Conservation (phyloP, 768 basidiomycete species). For the Boletus sp. region DNA sequence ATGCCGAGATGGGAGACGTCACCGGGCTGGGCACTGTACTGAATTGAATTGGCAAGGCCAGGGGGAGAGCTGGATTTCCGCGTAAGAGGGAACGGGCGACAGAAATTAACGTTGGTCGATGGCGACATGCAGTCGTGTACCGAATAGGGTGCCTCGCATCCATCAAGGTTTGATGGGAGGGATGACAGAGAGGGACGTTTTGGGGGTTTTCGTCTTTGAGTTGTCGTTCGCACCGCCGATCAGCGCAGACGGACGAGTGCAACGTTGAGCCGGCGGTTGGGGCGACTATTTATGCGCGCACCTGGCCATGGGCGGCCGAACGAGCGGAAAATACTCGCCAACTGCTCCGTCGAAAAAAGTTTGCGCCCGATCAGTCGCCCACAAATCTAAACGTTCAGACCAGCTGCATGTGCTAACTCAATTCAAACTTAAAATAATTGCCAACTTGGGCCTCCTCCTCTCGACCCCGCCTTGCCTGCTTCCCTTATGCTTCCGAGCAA, state of each 20-base stretch:
- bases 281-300: background rate
- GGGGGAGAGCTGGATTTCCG: background rate
- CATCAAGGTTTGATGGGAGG: slow-evolving; percentile 28
- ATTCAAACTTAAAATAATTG: slow-evolving; percentile 58
- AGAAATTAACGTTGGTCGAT: slow-evolving; percentile 21
- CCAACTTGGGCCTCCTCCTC: slow-evolving; percentile 20
- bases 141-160: slow-evolving; percentile 7
- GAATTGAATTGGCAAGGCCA: background rate
- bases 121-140: slow-evolving; percentile 1
- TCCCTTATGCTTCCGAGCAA: slow-evolving; percentile 22
- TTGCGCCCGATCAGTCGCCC: slow-evolving; percentile 21
- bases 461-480: slow-evolving; percentile 18
- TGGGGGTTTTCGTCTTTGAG: slow-evolving; percentile 13
- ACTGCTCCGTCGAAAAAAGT: no score
- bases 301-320: slow-evolving; percentile 21
- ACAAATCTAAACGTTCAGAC: slow-evolving; percentile 14
- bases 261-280: slow-evolving; percentile 1
- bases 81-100: background rate
- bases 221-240: slow-evolving; percentile 21
- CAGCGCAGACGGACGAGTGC: slow-evolving; percentile 6
- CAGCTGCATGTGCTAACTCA: slow-evolving; percentile 40
- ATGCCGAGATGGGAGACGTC: slow-evolving; percentile 7
- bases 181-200: background rate
- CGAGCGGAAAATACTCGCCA: slow-evolving; percentile 11
- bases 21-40: background rate